Evolutionary conservation across 2,329 filamentous ascomycete genomes (phyloP).

Genomic region (Cytospora piceicola): DNA sequence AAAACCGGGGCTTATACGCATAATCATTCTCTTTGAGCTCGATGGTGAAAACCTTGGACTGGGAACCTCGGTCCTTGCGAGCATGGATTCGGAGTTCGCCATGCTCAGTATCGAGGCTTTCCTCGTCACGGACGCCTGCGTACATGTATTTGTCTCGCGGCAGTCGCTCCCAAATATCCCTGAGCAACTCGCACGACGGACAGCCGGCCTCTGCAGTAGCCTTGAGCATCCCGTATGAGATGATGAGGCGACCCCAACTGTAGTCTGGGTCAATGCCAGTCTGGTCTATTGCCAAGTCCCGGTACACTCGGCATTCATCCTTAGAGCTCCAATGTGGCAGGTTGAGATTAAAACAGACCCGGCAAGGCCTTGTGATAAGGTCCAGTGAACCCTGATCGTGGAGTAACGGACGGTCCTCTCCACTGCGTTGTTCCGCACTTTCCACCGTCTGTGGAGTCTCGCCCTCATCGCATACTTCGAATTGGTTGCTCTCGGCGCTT

Average conservation of each 20-base stretch:
- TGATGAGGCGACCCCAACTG: background rate
- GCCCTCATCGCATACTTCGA: background rate
- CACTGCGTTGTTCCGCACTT: background rate
- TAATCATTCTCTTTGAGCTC: background rate
- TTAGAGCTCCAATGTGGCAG: background rate
- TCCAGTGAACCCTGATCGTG: background rate
- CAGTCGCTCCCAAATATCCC: background rate
- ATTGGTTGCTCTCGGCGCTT: background rate
- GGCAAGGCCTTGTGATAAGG: background rate
- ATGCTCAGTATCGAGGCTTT: background rate
- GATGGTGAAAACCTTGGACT: background rate
- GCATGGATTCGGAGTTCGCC: background rate
- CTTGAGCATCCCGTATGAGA: background rate
- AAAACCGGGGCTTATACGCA: background rate
- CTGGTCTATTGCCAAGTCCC: background rate
- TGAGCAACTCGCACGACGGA: background rate
- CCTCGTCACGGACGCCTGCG: accelerated
- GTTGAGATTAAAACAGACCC: background rate
- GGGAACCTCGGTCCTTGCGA: background rate
- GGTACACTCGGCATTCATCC: background rate
- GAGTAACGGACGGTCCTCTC: background rate
- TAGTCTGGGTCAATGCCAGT: background rate
- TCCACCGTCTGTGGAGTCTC: background rate
- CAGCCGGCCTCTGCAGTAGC: background rate
- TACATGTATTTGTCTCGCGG: background rate